Evolutionary conservation across 495 filamentous ascomycete species (phyloP).

Genomic region (Daldinia concentrica): DNA sequence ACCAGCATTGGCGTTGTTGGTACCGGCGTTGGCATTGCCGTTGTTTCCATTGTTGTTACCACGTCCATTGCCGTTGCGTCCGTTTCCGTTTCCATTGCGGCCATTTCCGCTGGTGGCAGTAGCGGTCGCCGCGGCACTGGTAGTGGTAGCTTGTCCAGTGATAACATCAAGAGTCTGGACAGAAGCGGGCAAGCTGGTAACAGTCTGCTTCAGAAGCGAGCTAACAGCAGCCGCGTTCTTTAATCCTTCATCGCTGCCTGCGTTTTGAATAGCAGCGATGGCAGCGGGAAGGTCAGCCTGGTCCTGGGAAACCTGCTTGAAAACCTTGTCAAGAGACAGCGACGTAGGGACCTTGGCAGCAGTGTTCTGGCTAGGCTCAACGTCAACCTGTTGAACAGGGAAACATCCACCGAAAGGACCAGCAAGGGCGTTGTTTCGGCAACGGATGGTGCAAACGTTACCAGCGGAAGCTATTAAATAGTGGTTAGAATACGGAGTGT

Average conservation of each 20-base stretch:
- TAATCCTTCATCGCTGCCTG: conserved; percentile 43
- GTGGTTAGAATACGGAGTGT: conserved; percentile 13
- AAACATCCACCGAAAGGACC: conserved; percentile 66
- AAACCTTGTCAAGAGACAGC: conserved; percentile 44
- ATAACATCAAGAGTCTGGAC: conserved; percentile 16
- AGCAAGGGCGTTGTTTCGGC: conserved; percentile 64
- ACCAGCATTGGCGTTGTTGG: conserved; percentile 1
- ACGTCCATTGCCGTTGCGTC: conserved; percentile 9
- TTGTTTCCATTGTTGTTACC: conserved; percentile 31
- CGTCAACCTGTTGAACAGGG: conserved; percentile 57
- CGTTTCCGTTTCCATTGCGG: conserved; percentile 12
- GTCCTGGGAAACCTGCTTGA: conserved; percentile 46
- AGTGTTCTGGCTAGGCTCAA: conserved; percentile 47
- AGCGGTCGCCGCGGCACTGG: conserved; percentile 19
- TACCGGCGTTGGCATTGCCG: conserved; percentile 5
- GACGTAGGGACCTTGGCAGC: conserved; percentile 47
- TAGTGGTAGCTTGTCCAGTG: conserved; percentile 17
- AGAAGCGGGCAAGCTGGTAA: conserved; percentile 31
- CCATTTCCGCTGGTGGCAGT: conserved; percentile 7
- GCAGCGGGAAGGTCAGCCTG: conserved; percentile 50
- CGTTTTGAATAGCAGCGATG: conserved; percentile 49
- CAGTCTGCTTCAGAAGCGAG: conserved; percentile 20
- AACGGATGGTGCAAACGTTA: conserved; percentile 66
- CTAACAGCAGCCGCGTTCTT: conserved; percentile 48
- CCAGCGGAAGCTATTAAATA: conserved; percentile 49